Evolutionary conservation across 441 rosid species (phyloP).

Genomic region (Gossypium davidsonii): DNA sequence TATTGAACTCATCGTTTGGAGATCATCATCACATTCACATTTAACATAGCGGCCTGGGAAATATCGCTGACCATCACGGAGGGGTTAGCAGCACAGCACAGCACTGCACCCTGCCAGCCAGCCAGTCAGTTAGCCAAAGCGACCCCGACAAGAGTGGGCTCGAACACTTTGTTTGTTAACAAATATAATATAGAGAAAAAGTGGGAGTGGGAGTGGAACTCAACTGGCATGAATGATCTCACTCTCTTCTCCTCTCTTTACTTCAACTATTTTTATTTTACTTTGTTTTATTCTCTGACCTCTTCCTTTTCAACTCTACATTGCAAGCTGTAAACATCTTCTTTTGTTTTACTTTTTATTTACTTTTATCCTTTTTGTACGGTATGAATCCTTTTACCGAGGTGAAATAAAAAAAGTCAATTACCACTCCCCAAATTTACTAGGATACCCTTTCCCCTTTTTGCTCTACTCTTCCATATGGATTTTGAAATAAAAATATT

Average conservation of each 20-base stretch:
- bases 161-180: conserved; percentile 5
- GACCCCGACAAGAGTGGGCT: conserved; percentile 32
- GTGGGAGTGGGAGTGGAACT: not conserved
- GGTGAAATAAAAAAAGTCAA: not conserved
- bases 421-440: not conserved
- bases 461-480: no score
- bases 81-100: not conserved
- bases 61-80: conserved; percentile 14
- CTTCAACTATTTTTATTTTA: not conserved
- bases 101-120: not conserved
- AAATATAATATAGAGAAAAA: not conserved
- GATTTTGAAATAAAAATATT: no score
- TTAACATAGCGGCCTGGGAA: conserved; percentile 12
- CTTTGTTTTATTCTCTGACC: conserved; percentile 13
- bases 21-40: not conserved
- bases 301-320: not conserved
- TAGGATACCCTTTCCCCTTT: not conserved
- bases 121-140: not conserved
- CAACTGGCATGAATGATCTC: conserved; percentile 27
- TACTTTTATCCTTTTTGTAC: not conserved
- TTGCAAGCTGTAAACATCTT: not conserved
- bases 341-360: no score
- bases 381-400: conserved; percentile 8
- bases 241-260: not conserved
- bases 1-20: not conserved